Percentiles rank a stretch among this genome's conserved stretches.
Conservation (phyloP, 306 rosid species). For the Oemleria cerasiformis region DNA sequence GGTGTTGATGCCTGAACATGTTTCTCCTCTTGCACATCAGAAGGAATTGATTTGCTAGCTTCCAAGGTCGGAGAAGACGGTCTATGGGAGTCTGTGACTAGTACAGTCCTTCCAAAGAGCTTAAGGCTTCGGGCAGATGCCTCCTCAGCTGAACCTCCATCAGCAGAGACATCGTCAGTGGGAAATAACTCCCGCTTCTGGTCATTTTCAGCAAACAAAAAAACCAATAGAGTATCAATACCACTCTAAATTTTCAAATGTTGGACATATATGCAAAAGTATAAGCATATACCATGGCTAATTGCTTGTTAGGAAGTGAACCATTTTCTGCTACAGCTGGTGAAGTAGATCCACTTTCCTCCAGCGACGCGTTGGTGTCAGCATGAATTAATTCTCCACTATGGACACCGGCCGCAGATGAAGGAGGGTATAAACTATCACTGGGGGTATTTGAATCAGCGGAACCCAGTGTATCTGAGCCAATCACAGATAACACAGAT, state of each 20-base stretch:
- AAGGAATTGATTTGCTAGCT: slow-evolving; percentile 25
- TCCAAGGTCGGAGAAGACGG: slow-evolving; percentile 29
- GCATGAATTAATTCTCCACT: slow-evolving; percentile 19
- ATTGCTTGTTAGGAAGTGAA: slow-evolving; percentile 27
- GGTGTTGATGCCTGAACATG: slow-evolving; percentile 9
- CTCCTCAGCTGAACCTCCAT: slow-evolving; percentile 40
- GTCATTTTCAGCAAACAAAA: slow-evolving; percentile 20
- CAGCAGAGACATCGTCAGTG: slow-evolving; percentile 27
- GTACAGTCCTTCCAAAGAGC: slow-evolving; percentile 71
- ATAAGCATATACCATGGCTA: slow-evolving; percentile 46
- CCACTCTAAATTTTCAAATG: background rate
- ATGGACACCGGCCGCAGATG: slow-evolving; percentile 40
- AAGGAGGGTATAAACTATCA: slow-evolving; percentile 53
- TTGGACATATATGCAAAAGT: background rate
- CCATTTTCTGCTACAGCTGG: slow-evolving; percentile 21
- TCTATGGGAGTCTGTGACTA: slow-evolving; percentile 39
- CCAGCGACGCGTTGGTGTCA: slow-evolving; percentile 35
- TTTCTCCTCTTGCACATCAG: slow-evolving; percentile 9
- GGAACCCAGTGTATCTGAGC: slow-evolving; percentile 51
- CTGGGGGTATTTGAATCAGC: slow-evolving; percentile 46
- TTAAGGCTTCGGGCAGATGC: slow-evolving; percentile 45
- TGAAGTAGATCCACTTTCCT: slow-evolving; percentile 39
- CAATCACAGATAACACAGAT: slow-evolving; percentile 48
- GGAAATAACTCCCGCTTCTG: slow-evolving; percentile 47
- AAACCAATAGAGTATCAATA: slow-evolving; percentile 20